Evolutionary conservation across 1,284 basidiomycete species (phyloP).

Genomic region (Thecaphora frezii): DNA sequence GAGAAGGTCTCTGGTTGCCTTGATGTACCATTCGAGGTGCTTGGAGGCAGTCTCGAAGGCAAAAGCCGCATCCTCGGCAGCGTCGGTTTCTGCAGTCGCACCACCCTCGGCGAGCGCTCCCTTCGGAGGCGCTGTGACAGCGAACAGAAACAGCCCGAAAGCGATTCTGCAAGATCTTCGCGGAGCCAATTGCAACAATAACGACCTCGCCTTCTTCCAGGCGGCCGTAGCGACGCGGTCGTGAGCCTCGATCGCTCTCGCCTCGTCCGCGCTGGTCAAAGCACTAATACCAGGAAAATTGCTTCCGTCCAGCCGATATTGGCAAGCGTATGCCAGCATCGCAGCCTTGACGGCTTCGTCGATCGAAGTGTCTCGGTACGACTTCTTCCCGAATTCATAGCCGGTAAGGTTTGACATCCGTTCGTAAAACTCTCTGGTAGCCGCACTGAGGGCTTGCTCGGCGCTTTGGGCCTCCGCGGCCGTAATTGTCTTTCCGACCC

Average conservation of each 20-base stretch:
- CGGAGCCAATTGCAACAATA: constrained; percentile 35
- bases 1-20: constrained; percentile 22
- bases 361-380: constrained; percentile 30
- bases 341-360: constrained; percentile 40
- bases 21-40: constrained; percentile 36
- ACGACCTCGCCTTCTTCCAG: constrained; percentile 30
- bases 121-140: constrained; percentile 30
- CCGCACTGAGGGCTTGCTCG: neutral
- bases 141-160: constrained; percentile 34
- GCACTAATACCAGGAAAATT: neutral
- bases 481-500: neutral
- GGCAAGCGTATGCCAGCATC: constrained; percentile 41
- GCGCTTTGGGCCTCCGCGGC: neutral
- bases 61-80: constrained; percentile 35
- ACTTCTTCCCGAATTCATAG: constrained; percentile 26
- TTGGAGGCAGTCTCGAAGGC: constrained; percentile 33
- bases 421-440: constrained; percentile 18
- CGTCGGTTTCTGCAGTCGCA: constrained; percentile 21
- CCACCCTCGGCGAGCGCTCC: constrained; percentile 31
- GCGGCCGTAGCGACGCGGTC: constrained; percentile 36
- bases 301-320: constrained; percentile 28
- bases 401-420: constrained; percentile 20
- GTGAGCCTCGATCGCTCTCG: constrained; percentile 19
- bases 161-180: constrained; percentile 25
- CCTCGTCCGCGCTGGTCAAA: neutral